Evolutionary conservation across 768 basidiomycete species (phyloP), one percentile per base, ranked within the genome.

Genomic region (Russula virescens): DNA sequence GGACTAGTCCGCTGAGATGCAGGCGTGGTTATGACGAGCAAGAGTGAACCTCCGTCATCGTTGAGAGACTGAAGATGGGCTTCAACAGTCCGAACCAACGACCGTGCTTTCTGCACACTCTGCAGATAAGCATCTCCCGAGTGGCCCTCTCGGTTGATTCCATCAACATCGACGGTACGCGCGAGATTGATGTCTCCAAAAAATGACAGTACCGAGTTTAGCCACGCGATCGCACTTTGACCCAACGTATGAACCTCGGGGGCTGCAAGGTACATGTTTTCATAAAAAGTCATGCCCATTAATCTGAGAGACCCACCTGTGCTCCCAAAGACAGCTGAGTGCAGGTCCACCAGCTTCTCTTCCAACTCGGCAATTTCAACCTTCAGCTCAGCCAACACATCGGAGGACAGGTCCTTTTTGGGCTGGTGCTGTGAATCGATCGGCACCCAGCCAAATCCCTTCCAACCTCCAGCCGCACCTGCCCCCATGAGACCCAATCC

Each of bases 401-500:
- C 82, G 2, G 78, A 71, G 21, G 73, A 42, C 77, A 62, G 68
- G 51, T 77, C 78, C 68, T 75, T 75, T 19, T 84, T 81, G 34
- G 77, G 73, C 34, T 71, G 71, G 34, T 78, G 78, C 21, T 77
- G 76, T 8, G 80, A 77, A 34, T 81, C 80, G 43, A 81, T 71
- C 26, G 82, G 77, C 46, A 89, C 82, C 81, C 87, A 94, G 38
- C 93, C 94, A 66, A 91, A 90, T 14, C 91, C 93, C 67, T 84
- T 89, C 92, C 92, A 94, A 23, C 78, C 76, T 10, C 81, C 91
- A 25, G 80, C 91, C 55, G 79, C 77, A 5, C 93, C 92, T 4
- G 86, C 89, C 19, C 93, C 93, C 40, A 89, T 81, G n/a, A 91
- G 77, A 18, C 91, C 89, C 19, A 86, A 73, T 0, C 93, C 93